Evolutionary conservation across 352 stramenopile genomes (phyloP), one percentile per base, ranked within the genome.

Genomic region (Phytophthora parvispora): DNA sequence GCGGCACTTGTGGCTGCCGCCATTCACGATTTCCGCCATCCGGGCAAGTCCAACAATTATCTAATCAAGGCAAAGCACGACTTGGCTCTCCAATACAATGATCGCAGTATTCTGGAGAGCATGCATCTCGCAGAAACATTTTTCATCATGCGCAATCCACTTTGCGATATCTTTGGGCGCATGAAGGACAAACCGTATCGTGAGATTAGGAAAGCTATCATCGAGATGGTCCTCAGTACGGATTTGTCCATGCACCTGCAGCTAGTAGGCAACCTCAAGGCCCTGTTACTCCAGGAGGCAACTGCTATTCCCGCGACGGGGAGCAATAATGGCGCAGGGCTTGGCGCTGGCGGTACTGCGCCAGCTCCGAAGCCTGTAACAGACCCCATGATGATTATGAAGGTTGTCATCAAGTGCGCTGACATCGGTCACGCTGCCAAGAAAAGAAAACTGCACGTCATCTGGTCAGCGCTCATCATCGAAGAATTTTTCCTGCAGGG

Each of bases 401-500:
- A 99, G 43, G 97, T 93, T 47, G 85, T 95, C 56, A 94, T 97
- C 68, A 96, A 97, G 68, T 91, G 90, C 56, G 91, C 96, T 2
- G 96, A 99, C 75, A 49, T 49, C 20, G 42, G 91, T 16, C 97
- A 99, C 72, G 92, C 91, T 24, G 83, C 90, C 32, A 97, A 98
- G 77, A 83, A 93, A 38, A 87, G 81, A 28, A 79, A 82, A 32
- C 64, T 98, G 34, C 85, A 96, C 53, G 89, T 94, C 58, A 86
- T 96, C 64, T 99, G 96, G 96, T 93, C 92, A 7, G 89, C 94
- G 50, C 81, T 97, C 31, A 97, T 98, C 52, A 93, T 98, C 53
- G 89, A 98, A 56, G 97, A 99, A 74, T 99, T 99, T 66, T 99
- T 98, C 68, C 72, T 90, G 20, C 96, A 99, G 77, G 97, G 97